Evolutionary conservation across 2,329 filamentous ascomycete genomes (phyloP).

Genomic region (Nothophaeocryptopus gaeumannii): DNA sequence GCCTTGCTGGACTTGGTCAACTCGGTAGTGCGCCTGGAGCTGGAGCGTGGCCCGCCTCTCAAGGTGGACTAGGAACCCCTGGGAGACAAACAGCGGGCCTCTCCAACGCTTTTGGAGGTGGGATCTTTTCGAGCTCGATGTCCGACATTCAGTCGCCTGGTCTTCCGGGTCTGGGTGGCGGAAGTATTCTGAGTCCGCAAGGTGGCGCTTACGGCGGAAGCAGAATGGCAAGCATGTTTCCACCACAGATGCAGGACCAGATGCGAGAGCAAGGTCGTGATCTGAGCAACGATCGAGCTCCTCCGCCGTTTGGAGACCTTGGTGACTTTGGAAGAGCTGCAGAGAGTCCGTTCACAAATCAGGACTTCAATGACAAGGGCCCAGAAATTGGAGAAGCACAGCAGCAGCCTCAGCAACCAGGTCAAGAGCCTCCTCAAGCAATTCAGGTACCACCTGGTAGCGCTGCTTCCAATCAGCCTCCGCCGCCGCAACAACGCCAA

Average conservation of each 20-base stretch:
- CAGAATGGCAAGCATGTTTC: constrained; percentile 70
- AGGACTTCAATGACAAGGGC: constrained; percentile 23
- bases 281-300: constrained; percentile 42
- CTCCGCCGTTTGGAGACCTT: constrained; percentile 27
- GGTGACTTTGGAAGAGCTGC: constrained; percentile 43
- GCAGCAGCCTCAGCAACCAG: constrained; percentile 19
- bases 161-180: constrained; percentile 63
- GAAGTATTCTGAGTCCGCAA: constrained; percentile 62
- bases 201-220: constrained; percentile 49
- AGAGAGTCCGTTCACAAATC: constrained; percentile 53
- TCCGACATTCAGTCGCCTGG: constrained; percentile 75
- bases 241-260: constrained; percentile 83
- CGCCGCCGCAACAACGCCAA: constrained; percentile 68
- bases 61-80: constrained; percentile 73
- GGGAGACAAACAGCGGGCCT: constrained; percentile 55
- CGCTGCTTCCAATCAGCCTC: constrained; percentile 64
- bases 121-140: constrained; percentile 67
- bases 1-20: constrained; percentile 51
- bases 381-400: constrained; percentile 21
- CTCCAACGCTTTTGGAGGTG: constrained; percentile 53
- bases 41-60: constrained; percentile 59
- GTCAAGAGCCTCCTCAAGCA: constrained; percentile 15
- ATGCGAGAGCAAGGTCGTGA: constrained; percentile 64
- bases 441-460: constrained; percentile 36
- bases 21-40: constrained; percentile 55